Base-by-base conservation (phyloP, 2,329 filamentous ascomycete species). In the Chalaropsis ovoidea region DNA sequence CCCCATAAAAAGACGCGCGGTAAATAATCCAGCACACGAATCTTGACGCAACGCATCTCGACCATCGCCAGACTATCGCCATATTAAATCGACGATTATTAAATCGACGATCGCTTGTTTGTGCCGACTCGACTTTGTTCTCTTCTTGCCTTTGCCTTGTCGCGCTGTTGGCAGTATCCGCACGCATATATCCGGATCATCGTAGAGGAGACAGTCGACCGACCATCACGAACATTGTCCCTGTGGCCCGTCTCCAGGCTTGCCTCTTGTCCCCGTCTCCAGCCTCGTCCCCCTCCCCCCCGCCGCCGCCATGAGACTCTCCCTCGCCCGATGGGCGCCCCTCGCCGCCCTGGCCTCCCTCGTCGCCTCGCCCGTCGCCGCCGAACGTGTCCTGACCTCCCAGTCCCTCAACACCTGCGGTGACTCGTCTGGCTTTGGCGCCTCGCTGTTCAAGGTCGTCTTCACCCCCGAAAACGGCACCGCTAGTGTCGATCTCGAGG, bases 341-440 rank as follows among this genome's bases (percentile, higher is more conserved):
- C 71, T 80, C 65, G 73, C 62, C 31, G 66, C 66, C 47, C 63
- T 67, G 15, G 65, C 65, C 8, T 39, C 54, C n/a, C 56, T 67
- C 17, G 61, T 67, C 10, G 62, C 65, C 19, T 61, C 41, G 78
- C 69, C 74, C 78, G 73, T 76, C 77, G 63, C 71, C 80, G 70
- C 84, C 69, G 80, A 84, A 72, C 81, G 81, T 69, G 79, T 90
- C 72, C 88, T 97, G 72, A 80, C 86, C 71, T 94, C 92, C 65
- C 89, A 83, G 73, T 95, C 92, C 31, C 82, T 96, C 70, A 91
- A 89, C 75, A 82, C 88, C 60, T 96, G 92, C 77, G 88, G 92
- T 80, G 79, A 85, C 67, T 87, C 93, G 76, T 93, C 89, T 35
- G 86, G 86, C 72, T 95, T 96, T 76, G 88, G 89, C 3, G 91